A percentile compares a stretch with the other conserved stretches of the same genome.
phyloP scores from a whole-genome alignment of 768 basidiomycete genomes.

The Amanita jacksonii region DNA sequence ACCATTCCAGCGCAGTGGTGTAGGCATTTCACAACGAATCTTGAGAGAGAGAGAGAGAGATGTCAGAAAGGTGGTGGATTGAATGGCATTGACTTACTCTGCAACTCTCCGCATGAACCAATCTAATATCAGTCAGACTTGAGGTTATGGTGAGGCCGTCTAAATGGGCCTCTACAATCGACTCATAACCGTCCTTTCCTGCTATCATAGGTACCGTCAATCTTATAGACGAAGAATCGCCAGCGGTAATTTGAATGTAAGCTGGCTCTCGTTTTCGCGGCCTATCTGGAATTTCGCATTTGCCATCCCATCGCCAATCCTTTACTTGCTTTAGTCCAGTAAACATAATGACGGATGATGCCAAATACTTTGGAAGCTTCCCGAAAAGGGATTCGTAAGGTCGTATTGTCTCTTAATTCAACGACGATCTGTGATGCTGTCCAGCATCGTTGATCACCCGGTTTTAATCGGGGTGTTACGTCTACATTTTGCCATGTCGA shows the following conservation, averaged over 20 bases:
- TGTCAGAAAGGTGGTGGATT: conserved; percentile 3
- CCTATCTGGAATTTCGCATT: conserved; percentile 34
- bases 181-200: conserved; percentile 63
- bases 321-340: conserved; percentile 18
- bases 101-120: conserved; percentile 71
- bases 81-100: conserved; percentile 36
- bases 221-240: conserved; percentile 76
- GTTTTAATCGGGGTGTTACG: conserved; percentile 46
- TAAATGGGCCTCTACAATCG: conserved; percentile 73
- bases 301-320: conserved; percentile 93
- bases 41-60: too few species aligned
- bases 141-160: conserved; percentile 71
- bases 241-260: conserved; percentile 63
- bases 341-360: neutral
- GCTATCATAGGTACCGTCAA: conserved; percentile 82
- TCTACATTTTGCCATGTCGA: conserved; percentile 58
- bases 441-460: conserved; percentile 80
- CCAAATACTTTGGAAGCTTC: conserved; percentile 73
- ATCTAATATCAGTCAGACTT: conserved; percentile 79
- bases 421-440: conserved; percentile 73
- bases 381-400: conserved; percentile 79
- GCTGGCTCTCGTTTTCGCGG: conserved; percentile 54
- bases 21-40: conserved; percentile 68
- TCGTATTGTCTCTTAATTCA: conserved; percentile 70
- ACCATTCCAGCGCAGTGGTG: conserved; percentile 76